Evolutionary conservation across 2,329 filamentous ascomycete genomes (phyloP), one percentile per base, ranked within the genome.

Genomic region (Fusarium pseudoanthophilum): DNA sequence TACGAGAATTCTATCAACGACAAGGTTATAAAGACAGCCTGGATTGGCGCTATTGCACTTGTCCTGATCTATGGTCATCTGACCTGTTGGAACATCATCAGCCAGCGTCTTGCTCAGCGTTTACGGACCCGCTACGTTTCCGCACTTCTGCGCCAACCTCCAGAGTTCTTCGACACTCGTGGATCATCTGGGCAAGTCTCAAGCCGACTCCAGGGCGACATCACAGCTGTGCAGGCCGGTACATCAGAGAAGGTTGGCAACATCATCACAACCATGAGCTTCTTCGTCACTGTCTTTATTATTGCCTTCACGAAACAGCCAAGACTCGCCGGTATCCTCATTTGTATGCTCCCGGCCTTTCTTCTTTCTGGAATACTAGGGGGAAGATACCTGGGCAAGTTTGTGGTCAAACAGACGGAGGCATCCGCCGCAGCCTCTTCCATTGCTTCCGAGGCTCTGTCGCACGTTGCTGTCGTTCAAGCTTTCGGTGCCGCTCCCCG

Each of bases 191-290:
- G 90, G 16, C 89, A 92, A 78, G 87, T 92, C 18, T 86, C 89
- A 3, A 88, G 89, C n/a, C 85, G 91, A 18, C 85, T 93, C 42
- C 90, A 90, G 76, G 86, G 86, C 64, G 91, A 93, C 74, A 90
- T 93, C 45, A 87, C 90, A 59, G 87, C 88, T 2, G 89, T 93
- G 49, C 91, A 91, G 74, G 87, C 87, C 0, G 92, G 91, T n/a
- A 92, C 91, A 0, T 90, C 89, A 2, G 92, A 93, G 79, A 93
- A 93, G 79, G 91, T 92, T 24, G 91, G 91, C 57, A 87, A 92
- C 39, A 87, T 88, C 71, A 84, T 93, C 5, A 86, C 87, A 36
- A 90, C 87, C 55, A 78, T 89, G 15, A 89, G 89, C 9, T 93
- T 92, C 79, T 92, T 93, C 78, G 78, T 92, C 60, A 89, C 91